Evolutionary conservation across 257 asterid genomes (phyloP), one percentile per base, ranked within the genome.

Genomic region (Plectranthus barbatus): DNA sequence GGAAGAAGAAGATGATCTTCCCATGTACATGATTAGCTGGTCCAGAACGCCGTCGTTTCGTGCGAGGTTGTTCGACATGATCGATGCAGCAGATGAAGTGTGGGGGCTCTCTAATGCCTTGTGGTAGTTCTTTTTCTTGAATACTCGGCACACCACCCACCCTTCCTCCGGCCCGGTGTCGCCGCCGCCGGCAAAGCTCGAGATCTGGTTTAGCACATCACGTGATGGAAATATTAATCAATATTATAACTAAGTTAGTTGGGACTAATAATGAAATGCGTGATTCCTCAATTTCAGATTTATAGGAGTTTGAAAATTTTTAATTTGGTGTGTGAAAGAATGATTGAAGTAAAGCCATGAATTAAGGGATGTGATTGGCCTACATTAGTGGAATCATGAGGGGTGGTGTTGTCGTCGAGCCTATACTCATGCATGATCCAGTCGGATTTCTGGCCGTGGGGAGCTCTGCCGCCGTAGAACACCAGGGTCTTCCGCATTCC

Each of bases 341-440:
- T 4, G 5, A 31, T 4, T 4, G 12, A 26, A 5, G 3, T 36
- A 12, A 44, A 55, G 60, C 65, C 12, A 56, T 56, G 7, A 56
- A 67, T 56, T 26, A 31, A 8, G 9, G 2, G 6, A 6, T 7
- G 52, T 29, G 29, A 18, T 17, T 33, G 45, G 39, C 68, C 52
- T 68, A 76, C 80, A 64, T 58, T 67, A 49, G 64, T 59, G 45
- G 72, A 8, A 45, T 71, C 59, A 42, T 66, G 77, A 20, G 47
- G 5, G 46, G 52, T 48, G 59, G 26, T 24, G 78, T 76, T 76
- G 19, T 84, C 94, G 33, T 90, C 95, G 8, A 90, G 84, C 60
- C 97, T 67, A 19, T 90, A 90, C 40, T 90, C 97, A 54, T 90
- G 97, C 97, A 90, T 86, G 72, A 90, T 90, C 97, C 97, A 90